Percentiles rank a stretch among this genome's conserved stretches.
These are phyloP conservation scores for Citrullus amarus DNA, from an alignment of 306 rosid species.

Conservation along the genomic window DNA sequence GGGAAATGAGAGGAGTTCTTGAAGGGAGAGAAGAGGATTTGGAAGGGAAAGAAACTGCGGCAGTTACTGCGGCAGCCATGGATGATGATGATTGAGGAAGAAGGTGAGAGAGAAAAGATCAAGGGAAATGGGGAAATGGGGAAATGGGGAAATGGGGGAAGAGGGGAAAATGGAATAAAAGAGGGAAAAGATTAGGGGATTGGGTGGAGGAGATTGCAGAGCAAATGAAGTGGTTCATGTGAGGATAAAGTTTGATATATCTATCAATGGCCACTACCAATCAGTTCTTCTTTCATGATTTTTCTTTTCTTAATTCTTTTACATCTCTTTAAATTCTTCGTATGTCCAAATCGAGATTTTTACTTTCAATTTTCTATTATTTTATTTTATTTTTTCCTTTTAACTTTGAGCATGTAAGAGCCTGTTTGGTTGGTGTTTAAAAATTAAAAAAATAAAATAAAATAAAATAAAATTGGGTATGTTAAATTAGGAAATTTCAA, in stretches of 20 bases:
- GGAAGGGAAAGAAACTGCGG: constrained; percentile 80
- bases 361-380: too few species aligned
- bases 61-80: constrained; percentile 90
- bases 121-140: not conserved
- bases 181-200: constrained; percentile 33
- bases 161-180: not conserved
- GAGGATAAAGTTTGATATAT: constrained; percentile 43
- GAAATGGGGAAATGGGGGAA: not conserved
- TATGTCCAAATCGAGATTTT: too few species aligned
- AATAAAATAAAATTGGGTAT: too few species aligned
- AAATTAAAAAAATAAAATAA: too few species aligned
- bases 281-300: not conserved
- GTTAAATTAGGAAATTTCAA: too few species aligned
- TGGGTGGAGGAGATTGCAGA: constrained; percentile 75
- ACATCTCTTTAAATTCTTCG: too few species aligned
- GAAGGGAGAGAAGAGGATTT: constrained; percentile 50
- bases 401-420: too few species aligned
- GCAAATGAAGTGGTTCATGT: constrained; percentile 44
- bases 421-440: too few species aligned
- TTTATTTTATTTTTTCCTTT: too few species aligned
- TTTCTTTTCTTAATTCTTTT: too few species aligned
- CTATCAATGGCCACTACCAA: not conserved
- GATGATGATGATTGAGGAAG: not conserved
- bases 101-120: too few species aligned
- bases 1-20: constrained; percentile 35